Evolutionary conservation across 805 yeast species (phyloP).

Genomic region (Wickerhamiella parazyma): DNA sequence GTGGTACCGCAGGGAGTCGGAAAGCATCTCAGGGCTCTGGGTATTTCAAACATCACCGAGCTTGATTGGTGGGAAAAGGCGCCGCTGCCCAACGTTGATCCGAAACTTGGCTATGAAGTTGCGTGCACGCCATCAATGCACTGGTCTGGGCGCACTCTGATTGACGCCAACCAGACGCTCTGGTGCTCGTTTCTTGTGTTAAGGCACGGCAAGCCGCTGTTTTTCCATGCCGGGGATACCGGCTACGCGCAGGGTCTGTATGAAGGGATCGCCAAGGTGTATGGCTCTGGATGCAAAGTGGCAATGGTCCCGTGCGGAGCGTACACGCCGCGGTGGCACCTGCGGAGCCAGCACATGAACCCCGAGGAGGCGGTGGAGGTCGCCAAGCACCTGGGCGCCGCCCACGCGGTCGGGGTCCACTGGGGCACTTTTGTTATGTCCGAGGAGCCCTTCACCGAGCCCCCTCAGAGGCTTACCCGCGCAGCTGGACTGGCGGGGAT

Average conservation of each 20-base stretch:
- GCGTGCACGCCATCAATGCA: slow-evolving; percentile 86
- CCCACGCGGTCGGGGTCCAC: slow-evolving; percentile 71
- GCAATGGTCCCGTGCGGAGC: slow-evolving; percentile 73
- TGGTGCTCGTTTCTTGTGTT: slow-evolving; percentile 82
- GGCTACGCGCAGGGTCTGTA: slow-evolving; percentile 74
- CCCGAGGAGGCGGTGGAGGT: slow-evolving; percentile 67
- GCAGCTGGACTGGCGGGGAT: slow-evolving; percentile 33
- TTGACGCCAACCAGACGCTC: slow-evolving; percentile 65
- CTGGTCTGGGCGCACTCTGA: slow-evolving; percentile 81
- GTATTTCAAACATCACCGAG: slow-evolving; percentile 52
- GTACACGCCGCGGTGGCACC: slow-evolving; percentile 91
- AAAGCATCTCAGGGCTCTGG: slow-evolving; percentile 41
- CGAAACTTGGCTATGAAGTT: slow-evolving; percentile 48
- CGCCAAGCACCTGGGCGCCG: slow-evolving; percentile 46
- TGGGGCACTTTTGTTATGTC: slow-evolving; percentile 93
- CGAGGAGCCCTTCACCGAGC: slow-evolving; percentile 79
- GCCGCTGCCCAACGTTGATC: slow-evolving; percentile 28
- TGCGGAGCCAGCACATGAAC: slow-evolving; percentile 72
- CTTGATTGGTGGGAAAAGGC: slow-evolving; percentile 87
- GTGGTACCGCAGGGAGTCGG: slow-evolving; percentile 75
- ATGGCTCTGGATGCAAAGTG: slow-evolving; percentile 9
- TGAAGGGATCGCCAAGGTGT: slow-evolving; percentile 39
- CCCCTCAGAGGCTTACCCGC: slow-evolving; percentile 44
- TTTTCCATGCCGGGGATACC: slow-evolving; percentile 91
- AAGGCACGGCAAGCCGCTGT: slow-evolving; percentile 51